Base-by-base conservation (phyloP, 1,139 yeast genomes). In the Hyphopichia buzzinii region DNA sequence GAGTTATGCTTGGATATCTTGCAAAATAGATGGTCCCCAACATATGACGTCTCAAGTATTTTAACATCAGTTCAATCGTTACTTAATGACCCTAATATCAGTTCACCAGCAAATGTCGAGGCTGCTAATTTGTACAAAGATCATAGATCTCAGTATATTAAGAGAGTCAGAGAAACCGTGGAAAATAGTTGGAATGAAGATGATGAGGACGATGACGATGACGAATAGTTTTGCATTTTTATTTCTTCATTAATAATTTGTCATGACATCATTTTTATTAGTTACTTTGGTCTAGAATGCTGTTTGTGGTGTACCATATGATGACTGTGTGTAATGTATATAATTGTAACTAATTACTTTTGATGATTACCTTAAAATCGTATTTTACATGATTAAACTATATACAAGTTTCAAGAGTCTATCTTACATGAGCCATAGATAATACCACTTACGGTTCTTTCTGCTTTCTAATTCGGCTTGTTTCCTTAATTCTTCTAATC, bases 11-110 rank as follows among this genome's bases (percentile, higher is more conserved):
- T 92, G 46, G 99, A 94, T 64, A 92, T 92, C 48, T 71, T 92
- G 47, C 98, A 92, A 56, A 94, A 92, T 65, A 74, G 97, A 55
- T 92, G 99, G 99, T 85, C 96, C 16, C 99, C 99, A 12, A 94
- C 98, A 0, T 94, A 92, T 56, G 98, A 94, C 55, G 99, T 92
- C 29, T 90, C 96, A n/a, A 89, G 96, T 21, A 92, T 92, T 38
- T 70, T 92, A 49, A 92, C 98, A 1, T 86, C 96, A 27, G 77
- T 84, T 39, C 94, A 84, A 58, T 82, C 94, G 42, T 74, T 92
- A 43, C 70, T 92, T 48, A 92, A 92, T 59, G 99, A 92, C 57
- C 99, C 99, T 8, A 92, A 92, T 59, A 94, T 92, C 38, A 81
- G 89, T 39, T 86, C 96, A 19, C 99, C 99, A 3, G 99, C 99